Evolutionary conservation across 2,329 filamentous ascomycete species (phyloP), one percentile per base, ranked within the genome.

Genomic region (Sodiomyces alkalinus): DNA sequence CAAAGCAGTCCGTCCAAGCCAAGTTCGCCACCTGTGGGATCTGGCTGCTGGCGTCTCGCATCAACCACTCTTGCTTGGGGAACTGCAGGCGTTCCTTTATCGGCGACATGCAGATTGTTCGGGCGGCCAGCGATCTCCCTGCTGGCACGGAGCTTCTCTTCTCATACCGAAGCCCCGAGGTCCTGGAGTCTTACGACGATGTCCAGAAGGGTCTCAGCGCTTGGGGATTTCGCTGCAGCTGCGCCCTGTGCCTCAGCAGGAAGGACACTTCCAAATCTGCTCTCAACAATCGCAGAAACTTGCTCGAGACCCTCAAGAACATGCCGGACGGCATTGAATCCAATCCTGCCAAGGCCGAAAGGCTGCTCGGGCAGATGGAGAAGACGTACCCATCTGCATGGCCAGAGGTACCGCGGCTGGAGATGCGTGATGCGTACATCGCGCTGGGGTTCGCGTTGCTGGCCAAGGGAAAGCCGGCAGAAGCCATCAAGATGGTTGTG

Each of bases 71-170:
- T 8, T 73, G 68, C 40, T 12, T 53, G 4, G 41, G 42, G 7
- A 72, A 68, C 36, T 55, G 53, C 12, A 34, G 32, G 0, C 59
- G 59, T 11, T 43, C 54, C 1, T 69, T 68, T 39, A 63, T 71
- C 20, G 64, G 66, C 3, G 64, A 73, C 37, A 54, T 72, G 48
- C 50, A 56, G 35, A 51, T 70, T 6, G 28, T 70, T 14, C 59
- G 62, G 6, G 65, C 66, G 0, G 44, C 53, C 0, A 38, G 38
- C 7, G 53, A 64, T 23, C 41, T 72, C 1, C 35, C 48, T 0
- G 35, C 55, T 0, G 47, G 49, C 17, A 55, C 62, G 0, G 65
- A 74, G 41, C 37, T 73, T 6, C 38, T 41, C 2, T 54, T 59
- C 31, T 37, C 36, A 25, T 68, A 68, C 35, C 31, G 36, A 3